These are phyloP conservation scores for Thecaphora thlaspeos DNA, from an alignment of 1,284 basidiomycete genomes.

Conservation along the genomic window DNA sequence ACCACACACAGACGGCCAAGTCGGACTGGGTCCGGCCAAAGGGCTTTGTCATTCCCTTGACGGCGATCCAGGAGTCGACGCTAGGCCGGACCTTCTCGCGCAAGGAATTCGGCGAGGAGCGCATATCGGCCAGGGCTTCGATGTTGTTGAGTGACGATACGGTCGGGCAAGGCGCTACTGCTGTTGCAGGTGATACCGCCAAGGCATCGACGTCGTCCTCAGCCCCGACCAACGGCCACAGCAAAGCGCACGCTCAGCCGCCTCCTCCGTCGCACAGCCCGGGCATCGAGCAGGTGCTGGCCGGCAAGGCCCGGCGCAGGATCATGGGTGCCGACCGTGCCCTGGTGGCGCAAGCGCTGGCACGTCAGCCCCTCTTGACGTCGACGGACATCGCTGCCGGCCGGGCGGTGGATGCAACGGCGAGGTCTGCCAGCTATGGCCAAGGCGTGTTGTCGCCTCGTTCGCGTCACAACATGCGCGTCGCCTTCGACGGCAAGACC, in stretches of 20 bases:
- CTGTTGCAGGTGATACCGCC: no score
- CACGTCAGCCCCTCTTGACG: neutral
- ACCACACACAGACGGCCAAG: conserved; percentile 80
- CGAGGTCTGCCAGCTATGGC: no score
- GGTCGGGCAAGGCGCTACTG: no score
- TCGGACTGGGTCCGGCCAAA: conserved; percentile 82
- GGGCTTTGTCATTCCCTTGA: conserved; percentile 84
- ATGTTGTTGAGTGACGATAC: no score
- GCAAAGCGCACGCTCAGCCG: neutral
- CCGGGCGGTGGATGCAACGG: no score
- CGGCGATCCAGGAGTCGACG: conserved; percentile 69
- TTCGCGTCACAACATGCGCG: no score
- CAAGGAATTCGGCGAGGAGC: conserved; percentile 1
- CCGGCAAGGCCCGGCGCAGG: conserved; percentile 3
- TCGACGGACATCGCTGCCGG: no score
- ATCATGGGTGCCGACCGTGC: conserved; percentile 3
- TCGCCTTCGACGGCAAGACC: no score
- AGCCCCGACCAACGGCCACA: neutral
- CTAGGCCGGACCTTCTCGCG: conserved; percentile 2
- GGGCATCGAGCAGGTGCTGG: conserved; percentile 14
- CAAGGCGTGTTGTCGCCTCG: no score
- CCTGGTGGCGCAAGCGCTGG: conserved; percentile 6
- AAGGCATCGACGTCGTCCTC: neutral
- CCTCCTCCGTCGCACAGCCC: conserved; percentile 6
- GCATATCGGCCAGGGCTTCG: conserved; percentile 1